Base-by-base conservation (phyloP, 768 basidiomycete species). In the Amanita brunnescens region DNA sequence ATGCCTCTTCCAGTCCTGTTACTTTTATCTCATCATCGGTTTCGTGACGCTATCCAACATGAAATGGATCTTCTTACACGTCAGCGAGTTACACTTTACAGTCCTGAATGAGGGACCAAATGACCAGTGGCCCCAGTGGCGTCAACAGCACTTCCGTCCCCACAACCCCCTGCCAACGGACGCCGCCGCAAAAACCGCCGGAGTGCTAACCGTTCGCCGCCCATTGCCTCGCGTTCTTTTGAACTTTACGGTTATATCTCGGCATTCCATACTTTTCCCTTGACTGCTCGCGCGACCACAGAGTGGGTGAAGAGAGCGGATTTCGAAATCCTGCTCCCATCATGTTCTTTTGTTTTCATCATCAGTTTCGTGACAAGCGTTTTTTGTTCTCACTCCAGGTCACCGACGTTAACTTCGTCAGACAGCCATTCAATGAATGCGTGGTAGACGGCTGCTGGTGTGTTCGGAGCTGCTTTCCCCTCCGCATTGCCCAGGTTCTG, bases 201-300 rank as follows among this genome's bases (percentile, higher is more conserved):
- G 64, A 55, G 58, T 63, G 50, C 56, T 60, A 35, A 58, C 61
- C 20, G 59, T 60, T 26, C 68, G 67, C 40, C 65, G 70, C 26
- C 64, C 66, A 8, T 68, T 86, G 59, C 51, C 69, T 24, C 78
- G 83, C 35, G 71, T 70, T 3, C 54, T 80, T 29, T 50, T 78
- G 45, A 83, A 87, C 61, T 62, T 87, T 59, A 26, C 87, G 38
- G 63, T 84, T 91, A 18, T 87, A 85, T 60, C 74, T 91, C 8
- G 89, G 89, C 2, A 81, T 91, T 44, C 89, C 89, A 0, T 89
- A 83, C 64, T 64, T 91, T 51, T 87, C 89, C 69, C 64, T 79
- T 56, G 76, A 78, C 47, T 77, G 80, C 47, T 59, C 73, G 8
- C 67, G 72, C 38, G 64, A 70, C 54, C 74, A 74, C 40, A 63